Evolutionary conservation across 1,284 basidiomycete genomes (phyloP).

Genomic region (Pulchroboletus neoregius): DNA sequence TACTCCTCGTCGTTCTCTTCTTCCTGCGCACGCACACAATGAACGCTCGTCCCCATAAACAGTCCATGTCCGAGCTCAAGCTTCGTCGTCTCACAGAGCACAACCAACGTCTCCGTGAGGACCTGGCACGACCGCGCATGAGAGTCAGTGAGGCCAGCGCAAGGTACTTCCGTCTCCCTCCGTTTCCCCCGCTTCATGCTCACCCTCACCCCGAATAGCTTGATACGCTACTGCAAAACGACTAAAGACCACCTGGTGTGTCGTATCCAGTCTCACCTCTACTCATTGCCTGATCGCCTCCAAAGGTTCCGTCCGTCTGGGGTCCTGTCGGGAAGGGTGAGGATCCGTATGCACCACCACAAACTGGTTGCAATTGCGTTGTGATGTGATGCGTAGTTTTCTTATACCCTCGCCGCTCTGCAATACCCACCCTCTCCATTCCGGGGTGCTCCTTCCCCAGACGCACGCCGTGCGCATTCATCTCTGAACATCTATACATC

Average conservation of each 20-base stretch:
- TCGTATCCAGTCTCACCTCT: conserved; percentile 4
- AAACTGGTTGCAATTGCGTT: conserved; percentile 32
- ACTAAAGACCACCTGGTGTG: conserved; percentile 72
- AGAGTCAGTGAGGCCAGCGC: conserved; percentile 74
- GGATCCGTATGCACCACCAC: conserved; percentile 79
- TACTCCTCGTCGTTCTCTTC: conserved; percentile 9
- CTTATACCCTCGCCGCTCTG: conserved; percentile 31
- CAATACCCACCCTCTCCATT: conserved; percentile 25
- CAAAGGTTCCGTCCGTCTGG: conserved; percentile 85
- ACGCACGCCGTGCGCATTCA: conserved; percentile 18
- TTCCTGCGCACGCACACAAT: conserved; percentile 30
- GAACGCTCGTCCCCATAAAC: conserved; percentile 55
- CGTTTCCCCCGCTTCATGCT: neutral
- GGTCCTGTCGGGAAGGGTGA: conserved; percentile 86
- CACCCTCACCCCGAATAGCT: conserved; percentile 42
- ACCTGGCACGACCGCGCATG: conserved; percentile 70
- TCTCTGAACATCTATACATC: conserved; percentile 21
- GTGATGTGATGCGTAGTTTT: conserved; percentile 31
- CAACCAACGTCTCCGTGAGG: conserved; percentile 72
- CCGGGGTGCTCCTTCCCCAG: conserved; percentile 4
- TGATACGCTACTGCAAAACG: conserved; percentile 72
- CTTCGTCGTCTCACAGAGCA: conserved; percentile 77
- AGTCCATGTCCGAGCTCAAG: conserved; percentile 81
- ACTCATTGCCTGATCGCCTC: conserved; percentile 3
- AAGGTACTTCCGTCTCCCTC: conserved; percentile 42